Percentiles rank a stretch among this genome's conserved stretches.
phyloP scores from a whole-genome alignment of 2,329 filamentous ascomycete species.

The Colletotrichum noveboracense region DNA sequence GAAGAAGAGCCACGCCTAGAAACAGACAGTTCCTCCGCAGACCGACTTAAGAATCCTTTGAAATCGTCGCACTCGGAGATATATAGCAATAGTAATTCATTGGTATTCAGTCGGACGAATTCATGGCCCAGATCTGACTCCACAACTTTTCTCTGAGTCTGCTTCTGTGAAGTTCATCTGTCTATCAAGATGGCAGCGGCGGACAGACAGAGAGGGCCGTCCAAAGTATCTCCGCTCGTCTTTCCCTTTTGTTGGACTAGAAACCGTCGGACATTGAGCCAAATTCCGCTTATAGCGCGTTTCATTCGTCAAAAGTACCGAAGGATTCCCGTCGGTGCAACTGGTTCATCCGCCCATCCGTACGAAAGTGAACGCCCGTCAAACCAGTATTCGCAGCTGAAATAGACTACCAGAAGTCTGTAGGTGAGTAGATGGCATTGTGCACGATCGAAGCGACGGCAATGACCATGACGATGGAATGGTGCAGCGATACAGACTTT shows the following conservation, averaged over 20 bases:
- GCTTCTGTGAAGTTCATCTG: not conserved
- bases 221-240: not conserved
- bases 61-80: not conserved
- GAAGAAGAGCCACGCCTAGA: not conserved
- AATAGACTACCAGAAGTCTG: not conserved
- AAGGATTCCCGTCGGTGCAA: not conserved
- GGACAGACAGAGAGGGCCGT: not conserved
- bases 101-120: not conserved
- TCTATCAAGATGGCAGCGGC: not conserved
- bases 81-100: not conserved
- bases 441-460: not conserved
- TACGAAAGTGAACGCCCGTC: not conserved
- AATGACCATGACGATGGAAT: not conserved
- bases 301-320: not conserved
- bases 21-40: not conserved
- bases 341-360: not conserved
- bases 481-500: not conserved
- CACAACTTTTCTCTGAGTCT: not conserved
- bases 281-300: not conserved
- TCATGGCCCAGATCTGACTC: not conserved
- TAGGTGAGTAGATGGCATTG: not conserved
- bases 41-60: not conserved
- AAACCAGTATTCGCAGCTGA: not conserved
- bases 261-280: not conserved
- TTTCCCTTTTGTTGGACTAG: not conserved